Evolutionary conservation across 352 stramenopile genomes (phyloP).

Genomic region (Globisporangium paddicum): DNA sequence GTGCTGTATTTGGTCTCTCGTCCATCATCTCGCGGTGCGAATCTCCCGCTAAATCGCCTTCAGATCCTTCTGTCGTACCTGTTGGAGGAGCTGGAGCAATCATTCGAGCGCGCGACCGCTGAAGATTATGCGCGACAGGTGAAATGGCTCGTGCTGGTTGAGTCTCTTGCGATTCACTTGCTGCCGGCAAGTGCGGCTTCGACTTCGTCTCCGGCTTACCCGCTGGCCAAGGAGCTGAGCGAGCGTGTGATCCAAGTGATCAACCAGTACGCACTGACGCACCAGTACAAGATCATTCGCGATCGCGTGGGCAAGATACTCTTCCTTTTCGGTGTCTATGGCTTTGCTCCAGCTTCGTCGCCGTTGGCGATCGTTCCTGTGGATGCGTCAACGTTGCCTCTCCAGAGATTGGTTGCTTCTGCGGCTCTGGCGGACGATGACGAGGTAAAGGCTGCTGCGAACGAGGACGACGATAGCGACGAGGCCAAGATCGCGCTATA

Average conservation of each 20-base stretch:
- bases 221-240: constrained; percentile 21
- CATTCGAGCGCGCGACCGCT: constrained; percentile 44
- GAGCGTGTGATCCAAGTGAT: constrained; percentile 35
- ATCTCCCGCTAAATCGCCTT: constrained; percentile 19
- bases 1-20: constrained; percentile 47
- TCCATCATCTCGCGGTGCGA: constrained; percentile 17
- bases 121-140: constrained; percentile 73
- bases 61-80: constrained; percentile 26
- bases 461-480: constrained; percentile 5
- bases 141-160: constrained; percentile 62
- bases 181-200: constrained; percentile 19
- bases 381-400: constrained; percentile 8
- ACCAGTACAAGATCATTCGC: constrained; percentile 81
- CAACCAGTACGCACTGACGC: constrained; percentile 39
- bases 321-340: constrained; percentile 40
- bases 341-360: constrained; percentile 6
- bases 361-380: constrained; percentile 2
- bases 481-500: constrained; percentile 25
- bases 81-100: constrained; percentile 46
- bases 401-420: constrained; percentile 9
- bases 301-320: constrained; percentile 53
- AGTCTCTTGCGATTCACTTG: constrained; percentile 47
- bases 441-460: not conserved
- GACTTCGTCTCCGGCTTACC: not conserved
- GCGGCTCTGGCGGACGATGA: constrained; percentile 6